These are phyloP conservation scores for Moniliella sp. DNA, from an alignment of 1,284 basidiomycete genomes.

Conservation along the genomic window DNA sequence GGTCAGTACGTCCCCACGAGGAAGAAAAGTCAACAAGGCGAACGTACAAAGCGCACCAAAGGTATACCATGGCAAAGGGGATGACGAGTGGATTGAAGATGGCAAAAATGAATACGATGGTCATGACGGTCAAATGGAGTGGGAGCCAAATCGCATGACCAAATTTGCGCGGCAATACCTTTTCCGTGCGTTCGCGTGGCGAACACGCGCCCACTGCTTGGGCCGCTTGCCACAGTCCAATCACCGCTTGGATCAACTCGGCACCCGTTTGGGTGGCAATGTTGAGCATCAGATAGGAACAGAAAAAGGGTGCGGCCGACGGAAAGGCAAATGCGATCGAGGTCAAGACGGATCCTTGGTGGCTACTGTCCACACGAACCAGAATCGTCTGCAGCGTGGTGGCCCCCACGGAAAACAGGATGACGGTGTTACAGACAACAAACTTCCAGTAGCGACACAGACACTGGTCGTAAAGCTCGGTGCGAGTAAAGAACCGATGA, in stretches of 20 bases:
- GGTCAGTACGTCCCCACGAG: neutral
- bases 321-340: slow-evolving; percentile 52
- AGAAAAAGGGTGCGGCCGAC: slow-evolving; percentile 64
- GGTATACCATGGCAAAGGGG: slow-evolving; percentile 26
- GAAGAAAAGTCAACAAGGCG: slow-evolving; percentile 1
- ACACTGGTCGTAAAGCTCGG: slow-evolving; percentile 62
- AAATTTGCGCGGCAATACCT: slow-evolving; percentile 56
- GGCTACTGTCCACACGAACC: slow-evolving; percentile 7
- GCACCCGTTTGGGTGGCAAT: slow-evolving; percentile 26
- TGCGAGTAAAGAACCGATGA: slow-evolving; percentile 61
- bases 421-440: slow-evolving; percentile 42
- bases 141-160: slow-evolving; percentile 56
- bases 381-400: slow-evolving; percentile 41
- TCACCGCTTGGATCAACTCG: slow-evolving; percentile 31
- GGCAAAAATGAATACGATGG: slow-evolving; percentile 55
- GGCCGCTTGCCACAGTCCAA: slow-evolving; percentile 16
- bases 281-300: slow-evolving; percentile 35
- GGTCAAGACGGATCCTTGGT: slow-evolving; percentile 31
- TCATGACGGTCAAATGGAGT: slow-evolving; percentile 55
- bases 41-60: slow-evolving; percentile 11
- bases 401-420: slow-evolving; percentile 76
- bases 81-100: slow-evolving; percentile 52
- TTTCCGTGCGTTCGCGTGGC: slow-evolving; percentile 53
- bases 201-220: slow-evolving; percentile 41
- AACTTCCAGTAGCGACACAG: slow-evolving; percentile 70